Evolutionary conservation across 441 rosid species (phyloP).

Genomic region (Syzygium malaccense): DNA sequence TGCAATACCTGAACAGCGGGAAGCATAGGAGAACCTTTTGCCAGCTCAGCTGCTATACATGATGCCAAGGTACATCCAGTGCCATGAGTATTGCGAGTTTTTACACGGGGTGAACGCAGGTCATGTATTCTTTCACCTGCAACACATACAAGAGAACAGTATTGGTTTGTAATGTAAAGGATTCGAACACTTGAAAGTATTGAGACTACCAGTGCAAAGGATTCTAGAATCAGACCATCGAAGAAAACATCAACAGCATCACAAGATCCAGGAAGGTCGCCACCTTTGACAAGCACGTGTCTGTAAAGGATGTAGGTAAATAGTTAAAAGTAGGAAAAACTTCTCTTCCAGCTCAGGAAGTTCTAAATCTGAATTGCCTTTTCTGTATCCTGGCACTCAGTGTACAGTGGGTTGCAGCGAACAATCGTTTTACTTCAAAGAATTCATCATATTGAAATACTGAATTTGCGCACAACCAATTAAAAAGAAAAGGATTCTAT

Average conservation of each 20-base stretch:
- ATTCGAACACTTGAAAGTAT: neutral
- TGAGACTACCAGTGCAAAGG: neutral
- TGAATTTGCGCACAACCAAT: neutral
- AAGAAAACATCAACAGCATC: slow-evolving; percentile 84
- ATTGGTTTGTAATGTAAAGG: no score
- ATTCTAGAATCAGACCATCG: slow-evolving; percentile 46
- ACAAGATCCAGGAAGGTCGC: slow-evolving; percentile 75
- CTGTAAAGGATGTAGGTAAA: slow-evolving; percentile 25
- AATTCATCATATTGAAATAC: neutral
- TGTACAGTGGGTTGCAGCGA: neutral
- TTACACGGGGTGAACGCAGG: slow-evolving; percentile 56
- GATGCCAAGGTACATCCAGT: slow-evolving; percentile 99
- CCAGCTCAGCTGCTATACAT: slow-evolving; percentile 93
- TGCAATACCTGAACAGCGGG: slow-evolving; percentile 66
- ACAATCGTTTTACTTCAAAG: neutral
- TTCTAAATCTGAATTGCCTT: neutral
- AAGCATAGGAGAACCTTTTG: slow-evolving; percentile 80
- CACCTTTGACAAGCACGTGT: slow-evolving; percentile 94
- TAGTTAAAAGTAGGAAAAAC: neutral
- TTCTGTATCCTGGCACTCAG: neutral
- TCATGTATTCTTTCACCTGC: slow-evolving; percentile 65
- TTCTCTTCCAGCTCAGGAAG: neutral
- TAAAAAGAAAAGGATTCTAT: neutral
- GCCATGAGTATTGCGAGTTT: slow-evolving; percentile 84
- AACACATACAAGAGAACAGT: neutral